These are phyloP conservation scores for Teunomyces gatunensis DNA, from an alignment of 805 yeast species.

Conservation along the genomic window DNA sequence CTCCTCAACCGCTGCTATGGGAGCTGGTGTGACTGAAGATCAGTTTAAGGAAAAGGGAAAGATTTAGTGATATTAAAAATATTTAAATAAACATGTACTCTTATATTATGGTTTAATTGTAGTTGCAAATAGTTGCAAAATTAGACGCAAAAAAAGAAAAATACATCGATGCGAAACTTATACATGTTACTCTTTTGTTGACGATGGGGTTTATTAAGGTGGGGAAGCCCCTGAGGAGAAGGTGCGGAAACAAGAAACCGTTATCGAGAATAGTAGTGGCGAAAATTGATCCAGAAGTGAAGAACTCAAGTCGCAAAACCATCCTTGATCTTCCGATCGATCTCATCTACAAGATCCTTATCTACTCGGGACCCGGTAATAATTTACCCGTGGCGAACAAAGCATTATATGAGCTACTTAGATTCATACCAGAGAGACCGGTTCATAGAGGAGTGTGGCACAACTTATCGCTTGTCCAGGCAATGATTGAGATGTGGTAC, in stretches of 20 bases:
- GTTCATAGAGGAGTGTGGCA: conserved; percentile 19
- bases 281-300: neutral
- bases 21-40: conserved; percentile 96
- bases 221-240: conserved; percentile 20
- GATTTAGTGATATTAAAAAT: conserved; percentile 11
- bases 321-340: conserved; percentile 38
- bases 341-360: conserved; percentile 37
- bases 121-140: neutral
- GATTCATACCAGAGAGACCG: conserved; percentile 21
- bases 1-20: conserved; percentile 96
- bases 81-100: neutral
- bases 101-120: neutral
- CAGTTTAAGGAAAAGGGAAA: conserved; percentile 62
- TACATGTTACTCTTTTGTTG: too few relatives aligned
- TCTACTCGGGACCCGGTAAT: conserved; percentile 32
- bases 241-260: conserved; percentile 5
- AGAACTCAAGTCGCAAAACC: neutral
- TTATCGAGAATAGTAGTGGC: neutral
- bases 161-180: too few relatives aligned
- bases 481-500: conserved; percentile 22
- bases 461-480: conserved; percentile 15
- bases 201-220: conserved; percentile 26
- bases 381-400: conserved; percentile 29
- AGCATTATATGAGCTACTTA: conserved; percentile 19
- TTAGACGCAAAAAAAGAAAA: too few relatives aligned